These are phyloP conservation scores for Amauroascus niger DNA, from an alignment of 2,329 filamentous ascomycete genomes.

Conservation along the genomic window DNA sequence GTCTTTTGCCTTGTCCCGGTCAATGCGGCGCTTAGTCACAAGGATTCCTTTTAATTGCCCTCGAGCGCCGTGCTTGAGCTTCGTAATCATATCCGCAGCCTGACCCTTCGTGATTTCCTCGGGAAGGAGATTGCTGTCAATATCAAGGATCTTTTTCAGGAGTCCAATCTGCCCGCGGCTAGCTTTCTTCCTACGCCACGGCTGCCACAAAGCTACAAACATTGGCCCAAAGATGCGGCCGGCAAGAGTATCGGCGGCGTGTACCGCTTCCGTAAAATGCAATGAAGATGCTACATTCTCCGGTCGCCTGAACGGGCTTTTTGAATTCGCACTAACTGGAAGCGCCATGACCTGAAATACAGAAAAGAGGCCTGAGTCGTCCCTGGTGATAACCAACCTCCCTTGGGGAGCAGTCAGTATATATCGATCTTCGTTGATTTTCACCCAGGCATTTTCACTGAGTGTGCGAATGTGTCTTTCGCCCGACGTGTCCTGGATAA, in stretches of 20 bases:
- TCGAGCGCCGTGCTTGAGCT: conserved; percentile 70
- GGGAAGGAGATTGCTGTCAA: conserved; percentile 51
- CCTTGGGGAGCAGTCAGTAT: conserved; percentile 58
- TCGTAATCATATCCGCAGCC: conserved; percentile 83
- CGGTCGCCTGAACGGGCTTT: conserved; percentile 56
- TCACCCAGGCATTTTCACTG: conserved; percentile 74
- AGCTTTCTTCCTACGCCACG: conserved; percentile 62
- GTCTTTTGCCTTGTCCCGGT: conserved; percentile 30
- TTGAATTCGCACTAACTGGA: conserved; percentile 25
- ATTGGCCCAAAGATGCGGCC: conserved; percentile 53
- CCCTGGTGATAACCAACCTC: conserved; percentile 45
- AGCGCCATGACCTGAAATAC: conserved; percentile 27
- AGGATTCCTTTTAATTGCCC: conserved; percentile 49
- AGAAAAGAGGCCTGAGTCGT: conserved; percentile 21
- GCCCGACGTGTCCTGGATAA: conserved; percentile 69
- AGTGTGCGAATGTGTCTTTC: conserved; percentile 69
- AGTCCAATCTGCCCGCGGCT: conserved; percentile 41
- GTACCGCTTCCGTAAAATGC: conserved; percentile 65
- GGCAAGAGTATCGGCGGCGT: conserved; percentile 76
- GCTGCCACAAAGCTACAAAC: conserved; percentile 56
- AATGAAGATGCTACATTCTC: conserved; percentile 55
- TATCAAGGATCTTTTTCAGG: conserved; percentile 36
- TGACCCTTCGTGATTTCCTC: conserved; percentile 64
- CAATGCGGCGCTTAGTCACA: conserved; percentile 45
- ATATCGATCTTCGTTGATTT: conserved; percentile 59